Evolutionary conservation across 257 asterid species (phyloP).

Genomic region (Solanum boliviense): DNA sequence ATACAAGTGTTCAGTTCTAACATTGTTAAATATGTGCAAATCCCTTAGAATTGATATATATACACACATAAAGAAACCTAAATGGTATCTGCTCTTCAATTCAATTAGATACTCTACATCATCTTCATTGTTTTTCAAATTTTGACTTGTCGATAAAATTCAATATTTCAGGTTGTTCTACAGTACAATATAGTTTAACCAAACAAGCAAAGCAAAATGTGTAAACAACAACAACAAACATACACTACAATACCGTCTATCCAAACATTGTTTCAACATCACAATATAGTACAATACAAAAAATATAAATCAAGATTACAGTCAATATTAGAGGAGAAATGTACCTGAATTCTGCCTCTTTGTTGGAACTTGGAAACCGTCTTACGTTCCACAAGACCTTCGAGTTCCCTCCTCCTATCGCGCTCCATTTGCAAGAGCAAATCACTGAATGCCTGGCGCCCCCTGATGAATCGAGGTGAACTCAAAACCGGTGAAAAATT

Average conservation of each 20-base stretch:
- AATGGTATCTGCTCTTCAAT: not conserved
- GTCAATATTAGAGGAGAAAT: not conserved
- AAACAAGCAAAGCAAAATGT: not conserved
- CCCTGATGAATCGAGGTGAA: slow-evolving; percentile 55
- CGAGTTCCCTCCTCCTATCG: slow-evolving; percentile 50
- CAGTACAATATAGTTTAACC: not conserved
- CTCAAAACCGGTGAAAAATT: slow-evolving; percentile 15
- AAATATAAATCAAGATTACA: no score
- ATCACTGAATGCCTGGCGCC: slow-evolving; percentile 65
- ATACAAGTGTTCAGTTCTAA: not conserved
- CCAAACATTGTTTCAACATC: not conserved
- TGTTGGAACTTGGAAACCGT: slow-evolving; percentile 66
- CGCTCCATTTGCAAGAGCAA: slow-evolving; percentile 47
- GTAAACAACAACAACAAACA: not conserved
- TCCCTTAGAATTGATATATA: not conserved
- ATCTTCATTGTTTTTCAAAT: not conserved
- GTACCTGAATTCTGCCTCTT: slow-evolving; percentile 78
- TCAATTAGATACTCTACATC: not conserved
- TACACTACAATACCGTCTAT: not conserved
- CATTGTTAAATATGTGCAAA: not conserved
- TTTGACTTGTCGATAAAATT: not conserved
- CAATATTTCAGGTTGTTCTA: not conserved
- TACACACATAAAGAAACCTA: not conserved
- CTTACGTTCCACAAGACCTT: slow-evolving; percentile 30
- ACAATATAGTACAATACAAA: not conserved